These are phyloP conservation scores for Wallacemonas sp. DNA, from an alignment of 208 protist species.

Conservation along the genomic window DNA sequence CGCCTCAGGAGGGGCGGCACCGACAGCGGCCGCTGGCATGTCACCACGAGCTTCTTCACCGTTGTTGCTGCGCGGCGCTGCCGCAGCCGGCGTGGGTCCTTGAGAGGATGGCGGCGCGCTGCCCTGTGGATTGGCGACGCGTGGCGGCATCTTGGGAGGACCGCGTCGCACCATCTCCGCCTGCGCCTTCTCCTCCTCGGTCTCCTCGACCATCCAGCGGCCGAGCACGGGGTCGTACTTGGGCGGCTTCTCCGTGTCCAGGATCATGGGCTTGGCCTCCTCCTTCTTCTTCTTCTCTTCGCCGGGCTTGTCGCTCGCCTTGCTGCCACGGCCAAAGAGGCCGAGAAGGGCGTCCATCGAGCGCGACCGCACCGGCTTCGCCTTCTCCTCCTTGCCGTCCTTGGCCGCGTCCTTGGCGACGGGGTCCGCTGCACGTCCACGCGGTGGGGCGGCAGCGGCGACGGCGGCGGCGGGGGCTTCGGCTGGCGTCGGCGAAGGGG, in stretches of 20 bases:
- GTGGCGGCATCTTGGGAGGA: constrained; percentile 59
- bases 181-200: constrained; percentile 80
- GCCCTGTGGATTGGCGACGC: constrained; percentile 16
- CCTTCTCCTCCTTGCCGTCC: constrained; percentile 22
- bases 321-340: constrained; percentile 45
- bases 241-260: constrained; percentile 79
- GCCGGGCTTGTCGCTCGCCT: constrained; percentile 3
- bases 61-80: too few species aligned
- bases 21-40: neutral
- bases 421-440: neutral
- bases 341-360: constrained; percentile 37
- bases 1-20: neutral
- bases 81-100: too few species aligned
- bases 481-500: neutral
- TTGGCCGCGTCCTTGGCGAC: neutral
- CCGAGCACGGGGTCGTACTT: constrained; percentile 74
- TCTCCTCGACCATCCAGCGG: constrained; percentile 81
- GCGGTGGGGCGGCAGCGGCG: neutral
- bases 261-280: constrained; percentile 87
- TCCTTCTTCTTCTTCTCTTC: constrained; percentile 44
- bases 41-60: too few species aligned
- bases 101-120: constrained; percentile 12
- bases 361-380: constrained; percentile 30
- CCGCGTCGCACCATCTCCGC: constrained; percentile 62
- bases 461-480: neutral